Evolutionary conservation across 1,284 basidiomycete genomes (phyloP).

Genomic region (Neolentinus lepideus): DNA sequence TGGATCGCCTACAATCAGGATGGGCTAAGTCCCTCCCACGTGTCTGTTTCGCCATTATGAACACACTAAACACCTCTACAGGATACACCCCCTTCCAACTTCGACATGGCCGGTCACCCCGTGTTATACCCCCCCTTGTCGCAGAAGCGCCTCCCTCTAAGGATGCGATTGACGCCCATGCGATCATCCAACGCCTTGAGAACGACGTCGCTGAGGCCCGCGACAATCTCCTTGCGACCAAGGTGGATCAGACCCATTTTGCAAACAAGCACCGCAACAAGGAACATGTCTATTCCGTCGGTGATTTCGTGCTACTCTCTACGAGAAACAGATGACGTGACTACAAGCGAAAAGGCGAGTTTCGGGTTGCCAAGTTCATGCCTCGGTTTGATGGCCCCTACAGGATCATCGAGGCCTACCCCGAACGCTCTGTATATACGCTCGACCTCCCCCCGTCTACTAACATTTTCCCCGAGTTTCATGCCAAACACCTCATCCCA

Average conservation of each 20-base stretch:
- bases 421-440: constrained; percentile 8
- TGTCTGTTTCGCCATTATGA: no score
- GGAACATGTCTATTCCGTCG: neutral
- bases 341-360: constrained; percentile 2
- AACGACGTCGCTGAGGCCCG: constrained; percentile 10
- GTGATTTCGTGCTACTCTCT: neutral
- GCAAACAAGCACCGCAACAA: neutral
- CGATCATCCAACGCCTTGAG: constrained; percentile 5
- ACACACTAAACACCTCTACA: constrained; percentile 23
- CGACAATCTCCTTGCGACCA: constrained; percentile 12
- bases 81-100: constrained; percentile 28
- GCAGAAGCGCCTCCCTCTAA: neutral
- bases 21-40: no score
- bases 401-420: constrained; percentile 3
- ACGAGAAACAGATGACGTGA: constrained; percentile 6
- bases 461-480: constrained; percentile 3
- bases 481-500: neutral
- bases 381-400: constrained; percentile 9
- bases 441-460: constrained; percentile 5
- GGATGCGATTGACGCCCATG: neutral
- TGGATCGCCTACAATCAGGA: no score
- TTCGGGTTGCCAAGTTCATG: constrained; percentile 11
- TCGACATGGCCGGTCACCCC: constrained; percentile 25
- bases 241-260: constrained; percentile 5
- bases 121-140: constrained; percentile 18